phyloP scores from a whole-genome alignment of 345 rosid species.

The Conringia planisiliqua region DNA sequence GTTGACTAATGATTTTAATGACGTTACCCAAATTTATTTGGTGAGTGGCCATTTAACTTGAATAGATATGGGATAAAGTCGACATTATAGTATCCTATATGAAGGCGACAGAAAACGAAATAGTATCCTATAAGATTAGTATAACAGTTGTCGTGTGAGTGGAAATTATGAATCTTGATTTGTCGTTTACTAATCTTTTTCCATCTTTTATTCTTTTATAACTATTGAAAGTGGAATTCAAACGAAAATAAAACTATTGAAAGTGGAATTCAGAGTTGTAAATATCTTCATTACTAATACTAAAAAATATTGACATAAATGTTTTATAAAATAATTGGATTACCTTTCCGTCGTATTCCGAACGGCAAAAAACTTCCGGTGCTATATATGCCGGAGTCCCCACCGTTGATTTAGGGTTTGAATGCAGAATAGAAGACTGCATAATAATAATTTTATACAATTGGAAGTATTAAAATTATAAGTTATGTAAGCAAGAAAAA shows the following conservation, averaged over 20 bases:
- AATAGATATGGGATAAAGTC: conserved; percentile 8
- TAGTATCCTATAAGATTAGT: conserved; percentile 5
- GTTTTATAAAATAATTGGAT: background rate
- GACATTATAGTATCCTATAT: background rate
- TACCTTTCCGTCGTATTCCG: conserved; percentile 96
- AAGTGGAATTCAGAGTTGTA: conserved; percentile 22
- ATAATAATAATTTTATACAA: background rate
- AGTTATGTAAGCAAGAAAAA: background rate
- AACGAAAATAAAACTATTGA: background rate
- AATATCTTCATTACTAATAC: conserved; percentile 9
- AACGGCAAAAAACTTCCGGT: conserved; percentile 78
- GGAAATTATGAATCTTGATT: conserved; percentile 12
- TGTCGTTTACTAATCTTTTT: conserved; percentile 27
- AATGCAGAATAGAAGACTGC: conserved; percentile 88
- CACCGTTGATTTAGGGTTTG: conserved; percentile 93
- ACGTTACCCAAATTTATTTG: background rate
- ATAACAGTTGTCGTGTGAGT: conserved; percentile 18
- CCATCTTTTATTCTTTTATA: conserved; percentile 26
- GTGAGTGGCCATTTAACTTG: background rate
- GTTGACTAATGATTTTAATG: conserved; percentile 15
- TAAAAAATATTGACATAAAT: background rate
- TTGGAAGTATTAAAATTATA: background rate
- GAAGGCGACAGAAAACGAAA: background rate
- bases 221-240: conserved; percentile 17
- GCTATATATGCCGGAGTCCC: conserved; percentile 99